Conservation (phyloP, 495 filamentous ascomycete genomes). For the Hypoxylon fuscum region DNA sequence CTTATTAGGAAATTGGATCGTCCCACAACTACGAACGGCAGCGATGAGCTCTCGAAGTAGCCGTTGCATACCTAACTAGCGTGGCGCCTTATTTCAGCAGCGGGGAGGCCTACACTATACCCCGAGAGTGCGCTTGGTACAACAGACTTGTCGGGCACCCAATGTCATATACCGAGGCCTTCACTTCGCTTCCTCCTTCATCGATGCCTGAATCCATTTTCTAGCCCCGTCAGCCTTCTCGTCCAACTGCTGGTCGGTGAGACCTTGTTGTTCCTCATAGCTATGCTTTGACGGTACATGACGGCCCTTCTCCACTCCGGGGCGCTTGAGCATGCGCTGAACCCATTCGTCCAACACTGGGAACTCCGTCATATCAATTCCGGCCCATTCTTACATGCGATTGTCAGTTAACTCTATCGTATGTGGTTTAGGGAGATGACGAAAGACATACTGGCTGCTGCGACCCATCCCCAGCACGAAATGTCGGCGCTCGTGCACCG, state of each 20-base stretch:
- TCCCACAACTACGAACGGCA: too few species aligned
- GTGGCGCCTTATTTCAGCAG: too few species aligned
- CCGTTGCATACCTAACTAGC: too few species aligned
- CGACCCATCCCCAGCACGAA: conserved; percentile 80
- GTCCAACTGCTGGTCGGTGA: conserved; percentile 59
- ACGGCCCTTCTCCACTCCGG: conserved; percentile 77
- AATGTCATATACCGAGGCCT: conserved; percentile 20
- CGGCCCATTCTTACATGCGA: conserved; percentile 67
- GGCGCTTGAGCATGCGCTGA: conserved; percentile 68
- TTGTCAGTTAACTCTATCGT: not conserved
- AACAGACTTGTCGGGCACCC: conserved; percentile 20
- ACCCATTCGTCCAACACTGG: conserved; percentile 74
- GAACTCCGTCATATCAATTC: conserved; percentile 80
- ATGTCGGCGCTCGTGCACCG: conserved; percentile 87
- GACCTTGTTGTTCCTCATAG: conserved; percentile 60
- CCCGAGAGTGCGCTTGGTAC: not conserved
- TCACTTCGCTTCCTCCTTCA: conserved; percentile 63
- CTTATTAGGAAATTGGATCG: too few species aligned
- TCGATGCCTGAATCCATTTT: conserved; percentile 71
- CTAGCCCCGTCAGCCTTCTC: conserved; percentile 57
- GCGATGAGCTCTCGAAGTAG: too few species aligned
- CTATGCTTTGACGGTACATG: conserved; percentile 77
- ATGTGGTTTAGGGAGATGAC: not conserved
- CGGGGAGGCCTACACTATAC: not conserved
- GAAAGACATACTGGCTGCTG: conserved; percentile 48